phyloP scores from a whole-genome alignment of 345 rosid genomes.

The Eutrema heterophyllum region DNA sequence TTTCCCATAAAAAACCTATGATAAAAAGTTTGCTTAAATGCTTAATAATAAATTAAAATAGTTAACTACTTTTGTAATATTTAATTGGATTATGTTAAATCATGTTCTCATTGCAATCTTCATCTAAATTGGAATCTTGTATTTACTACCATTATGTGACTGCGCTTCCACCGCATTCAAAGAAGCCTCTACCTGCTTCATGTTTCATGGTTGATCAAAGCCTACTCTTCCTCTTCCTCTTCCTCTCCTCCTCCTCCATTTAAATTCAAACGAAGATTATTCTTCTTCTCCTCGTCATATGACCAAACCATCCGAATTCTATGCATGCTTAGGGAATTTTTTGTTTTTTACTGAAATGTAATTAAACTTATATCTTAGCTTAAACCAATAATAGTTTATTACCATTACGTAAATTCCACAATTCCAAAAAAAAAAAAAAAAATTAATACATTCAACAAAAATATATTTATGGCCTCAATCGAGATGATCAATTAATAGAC shows the following conservation, averaged over 20 bases:
- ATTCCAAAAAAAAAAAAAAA: neutral
- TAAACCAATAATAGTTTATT: too few relatives aligned
- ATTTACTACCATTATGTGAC: constrained; percentile 23
- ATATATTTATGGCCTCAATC: too few relatives aligned
- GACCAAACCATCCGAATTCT: neutral
- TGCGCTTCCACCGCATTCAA: constrained; percentile 30
- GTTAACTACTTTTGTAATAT: constrained; percentile 17
- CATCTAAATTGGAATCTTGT: constrained; percentile 35
- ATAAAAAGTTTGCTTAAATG: neutral
- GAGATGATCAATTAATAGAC: neutral
- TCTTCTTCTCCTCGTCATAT: neutral
- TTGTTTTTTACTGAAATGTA: neutral
- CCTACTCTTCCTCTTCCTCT: constrained; percentile 11
- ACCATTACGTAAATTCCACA: neutral
- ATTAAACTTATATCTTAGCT: too few relatives aligned
- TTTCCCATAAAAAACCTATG: neutral
- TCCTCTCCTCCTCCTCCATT: constrained; percentile 19
- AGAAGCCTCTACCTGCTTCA: constrained; percentile 32
- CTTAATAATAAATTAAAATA: neutral
- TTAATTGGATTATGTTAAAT: neutral
- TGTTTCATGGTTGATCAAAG: constrained; percentile 24
- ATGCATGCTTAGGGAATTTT: neutral
- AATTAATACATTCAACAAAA: too few relatives aligned
- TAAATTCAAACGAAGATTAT: constrained; percentile 22
- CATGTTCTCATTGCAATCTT: constrained; percentile 36